These are phyloP conservation scores for Sphagnum magellanicum DNA, from an alignment of 228 moss, liverwort and hornwort genomes.

Conservation along the genomic window DNA sequence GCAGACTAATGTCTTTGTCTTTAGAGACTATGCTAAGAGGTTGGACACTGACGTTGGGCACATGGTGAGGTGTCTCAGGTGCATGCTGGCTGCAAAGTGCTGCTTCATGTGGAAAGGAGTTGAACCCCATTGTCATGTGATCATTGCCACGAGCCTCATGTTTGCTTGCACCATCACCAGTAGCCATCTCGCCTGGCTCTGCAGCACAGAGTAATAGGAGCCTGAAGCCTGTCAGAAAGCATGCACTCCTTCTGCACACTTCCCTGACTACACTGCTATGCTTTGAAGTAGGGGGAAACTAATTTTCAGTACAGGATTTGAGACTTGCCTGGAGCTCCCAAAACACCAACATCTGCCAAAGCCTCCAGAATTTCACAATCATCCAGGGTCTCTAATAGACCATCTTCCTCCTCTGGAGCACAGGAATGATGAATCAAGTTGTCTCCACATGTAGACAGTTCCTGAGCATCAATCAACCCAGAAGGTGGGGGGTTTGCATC, in stretches of 20 bases:
- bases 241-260: too few relatives aligned
- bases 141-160: too few relatives aligned
- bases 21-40: too few relatives aligned
- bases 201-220: too few relatives aligned
- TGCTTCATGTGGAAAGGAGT: neutral
- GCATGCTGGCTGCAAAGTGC: neutral
- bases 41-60: too few relatives aligned
- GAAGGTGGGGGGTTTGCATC: neutral
- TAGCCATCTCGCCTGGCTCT: neutral
- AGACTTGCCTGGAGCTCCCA: slow-evolving; percentile 2
- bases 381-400: neutral
- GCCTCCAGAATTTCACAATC: slow-evolving; percentile 7
- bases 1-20: too few relatives aligned
- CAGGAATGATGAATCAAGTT: too few relatives aligned
- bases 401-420: neutral
- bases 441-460: neutral
- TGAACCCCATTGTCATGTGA: too few relatives aligned
- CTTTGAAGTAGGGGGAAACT: neutral
- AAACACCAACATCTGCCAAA: slow-evolving; percentile 4
- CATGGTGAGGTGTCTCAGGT: neutral
- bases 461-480: neutral
- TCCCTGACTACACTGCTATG: too few relatives aligned
- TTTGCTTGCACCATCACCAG: too few relatives aligned
- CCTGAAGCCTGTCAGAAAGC: too few relatives aligned
- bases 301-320: neutral